Conservation (phyloP, 371 early-diverging fungal genomes). For the Apophysomyces sp. region DNA sequence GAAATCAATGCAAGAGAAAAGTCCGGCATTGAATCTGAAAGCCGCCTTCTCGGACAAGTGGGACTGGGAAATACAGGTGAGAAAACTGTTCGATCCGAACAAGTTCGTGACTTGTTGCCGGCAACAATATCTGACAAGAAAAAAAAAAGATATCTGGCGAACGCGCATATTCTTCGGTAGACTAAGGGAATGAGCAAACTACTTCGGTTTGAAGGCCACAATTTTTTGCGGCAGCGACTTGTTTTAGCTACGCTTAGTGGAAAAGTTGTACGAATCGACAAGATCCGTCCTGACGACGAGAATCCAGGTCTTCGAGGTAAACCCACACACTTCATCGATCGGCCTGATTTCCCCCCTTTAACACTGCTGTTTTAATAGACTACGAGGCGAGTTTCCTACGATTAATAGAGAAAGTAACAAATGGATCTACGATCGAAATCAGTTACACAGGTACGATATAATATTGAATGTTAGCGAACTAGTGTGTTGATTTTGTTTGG, state of each 20-base stretch:
- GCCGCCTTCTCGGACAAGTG: no score
- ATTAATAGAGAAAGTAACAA: constrained; percentile 89
- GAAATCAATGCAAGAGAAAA: no score
- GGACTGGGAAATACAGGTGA: no score
- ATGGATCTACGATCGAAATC: constrained; percentile 90
- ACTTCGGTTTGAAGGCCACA: constrained; percentile 75
- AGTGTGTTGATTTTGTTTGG: not conserved
- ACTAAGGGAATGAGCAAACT: constrained; percentile 32
- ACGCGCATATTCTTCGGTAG: not conserved
- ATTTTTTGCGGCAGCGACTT: constrained; percentile 84
- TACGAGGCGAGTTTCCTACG: constrained; percentile 87
- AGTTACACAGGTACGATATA: constrained; percentile 77
- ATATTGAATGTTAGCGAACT: not conserved
- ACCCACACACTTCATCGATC: not conserved
- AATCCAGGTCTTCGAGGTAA: constrained; percentile 85
- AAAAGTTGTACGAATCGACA: constrained; percentile 81
- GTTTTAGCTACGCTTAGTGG: constrained; percentile 91
- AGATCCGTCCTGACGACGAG: constrained; percentile 85
- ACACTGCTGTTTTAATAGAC: constrained; percentile 59
- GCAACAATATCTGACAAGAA: no score
- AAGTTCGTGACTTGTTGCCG: no score
- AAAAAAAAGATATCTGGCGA: not conserved
- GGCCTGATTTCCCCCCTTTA: not conserved
- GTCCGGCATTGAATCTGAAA: no score
- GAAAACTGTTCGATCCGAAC: no score